Base-by-base conservation (phyloP, 1,139 yeast genomes). In the Sugiyamaella castrensis region DNA sequence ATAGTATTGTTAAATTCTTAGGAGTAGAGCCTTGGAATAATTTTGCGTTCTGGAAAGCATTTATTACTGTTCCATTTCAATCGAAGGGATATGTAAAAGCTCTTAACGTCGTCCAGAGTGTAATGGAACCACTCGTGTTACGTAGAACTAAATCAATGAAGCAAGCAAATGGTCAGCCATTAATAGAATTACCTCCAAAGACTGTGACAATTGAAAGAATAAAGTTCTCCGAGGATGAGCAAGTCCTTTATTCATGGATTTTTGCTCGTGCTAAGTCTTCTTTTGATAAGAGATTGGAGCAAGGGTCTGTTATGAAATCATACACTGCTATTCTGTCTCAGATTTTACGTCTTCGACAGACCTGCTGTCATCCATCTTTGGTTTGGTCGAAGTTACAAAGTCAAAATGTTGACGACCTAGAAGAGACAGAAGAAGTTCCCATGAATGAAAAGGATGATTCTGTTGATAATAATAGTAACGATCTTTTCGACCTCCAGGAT, bases 101-200 rank as follows among this genome's bases (percentile, higher is more conserved):
- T 0, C 73, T 91, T 59, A 87, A 83, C 59, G 86, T 89, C 1
- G 87, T 92, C 6, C 89, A 87, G 61, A 81, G 94, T 0, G 85
- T 92, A 33, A 70, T 91, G 55, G 92, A 87, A 53, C 97, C 98
- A 0, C 75, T 92, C 0, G 73, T 91, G 37, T 67, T 92, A 52
- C 76, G 98, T 58, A 74, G 98, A 60, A 91, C 98, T 0, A 92
- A 92, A 60, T 80, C 77, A 56, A 92, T 89, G 89, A 84, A 79
- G 58, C 87, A 77, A 56, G 72, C 69, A 6, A 77, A 87, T 60
- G 98, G 98, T 0, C 73, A 77, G 30, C 84, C 87, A 1, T 69
- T 92, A 41, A 95, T 92, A 1, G 80, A 76, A 43, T 67, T 92
- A 28, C 98, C 98, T 0, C 76, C 79, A 0, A 91, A 88, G 61